phyloP scores from a whole-genome alignment of 495 filamentous ascomycete species.

The Rhypophila decipiens region DNA sequence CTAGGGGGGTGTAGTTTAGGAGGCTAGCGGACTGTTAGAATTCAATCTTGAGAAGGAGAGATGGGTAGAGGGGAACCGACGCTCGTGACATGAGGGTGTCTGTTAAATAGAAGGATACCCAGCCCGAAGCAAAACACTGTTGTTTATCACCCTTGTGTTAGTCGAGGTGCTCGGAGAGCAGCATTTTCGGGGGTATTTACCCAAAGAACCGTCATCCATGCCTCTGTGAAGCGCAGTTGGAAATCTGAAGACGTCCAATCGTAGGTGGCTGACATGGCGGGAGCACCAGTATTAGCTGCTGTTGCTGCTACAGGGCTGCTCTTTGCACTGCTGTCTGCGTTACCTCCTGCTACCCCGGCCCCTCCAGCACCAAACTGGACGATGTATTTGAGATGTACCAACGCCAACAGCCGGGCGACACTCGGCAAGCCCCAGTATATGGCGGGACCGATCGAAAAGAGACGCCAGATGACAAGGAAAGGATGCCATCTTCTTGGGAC shows the following conservation, averaged over 20 bases:
- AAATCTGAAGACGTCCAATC: background rate
- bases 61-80: constrained; percentile 28
- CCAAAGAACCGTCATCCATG: background rate
- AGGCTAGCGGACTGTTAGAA: constrained; percentile 48
- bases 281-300: background rate
- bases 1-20: constrained; percentile 78
- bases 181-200: background rate
- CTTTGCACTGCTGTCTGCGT: no score
- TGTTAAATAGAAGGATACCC: constrained; percentile 84
- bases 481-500: constrained; percentile 41
- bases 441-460: constrained; percentile 37
- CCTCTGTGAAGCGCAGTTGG: background rate
- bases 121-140: constrained; percentile 75
- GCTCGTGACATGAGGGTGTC: constrained; percentile 91
- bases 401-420: constrained; percentile 38
- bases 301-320: constrained; percentile 45
- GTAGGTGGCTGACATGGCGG: background rate
- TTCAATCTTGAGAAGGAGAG: background rate
- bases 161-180: background rate
- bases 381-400: constrained; percentile 22
- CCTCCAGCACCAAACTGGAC: constrained; percentile 26
- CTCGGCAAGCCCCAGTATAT: constrained; percentile 38
- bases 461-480: constrained; percentile 38
- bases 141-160: no score
- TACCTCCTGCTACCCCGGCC: constrained; percentile 37